These are phyloP conservation scores for Pseudocercospora fijiensis DNA, from an alignment of 2,329 filamentous ascomycete genomes.

Conservation along the genomic window DNA sequence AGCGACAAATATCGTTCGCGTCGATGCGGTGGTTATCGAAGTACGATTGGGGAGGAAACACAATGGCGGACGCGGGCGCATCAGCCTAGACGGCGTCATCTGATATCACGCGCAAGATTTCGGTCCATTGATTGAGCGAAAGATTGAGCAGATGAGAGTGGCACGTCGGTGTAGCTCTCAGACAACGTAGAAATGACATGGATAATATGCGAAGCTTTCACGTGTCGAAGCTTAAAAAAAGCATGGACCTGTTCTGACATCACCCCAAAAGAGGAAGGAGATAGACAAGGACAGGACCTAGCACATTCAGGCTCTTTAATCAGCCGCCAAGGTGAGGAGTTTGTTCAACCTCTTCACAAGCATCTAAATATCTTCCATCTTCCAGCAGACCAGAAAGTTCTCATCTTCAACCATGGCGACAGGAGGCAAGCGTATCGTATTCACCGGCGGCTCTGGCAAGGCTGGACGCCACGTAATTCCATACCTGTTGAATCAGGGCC, in stretches of 20 bases:
- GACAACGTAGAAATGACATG: neutral
- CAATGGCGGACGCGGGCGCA: slow-evolving; percentile 49
- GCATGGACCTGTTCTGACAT: neutral
- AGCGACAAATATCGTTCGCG: neutral
- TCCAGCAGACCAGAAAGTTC: neutral
- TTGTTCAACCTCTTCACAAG: neutral
- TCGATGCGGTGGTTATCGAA: slow-evolving; percentile 5
- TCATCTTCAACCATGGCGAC: slow-evolving; percentile 5
- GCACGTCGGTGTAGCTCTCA: neutral
- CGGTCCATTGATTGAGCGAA: slow-evolving; percentile 20
- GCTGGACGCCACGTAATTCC: slow-evolving; percentile 57
- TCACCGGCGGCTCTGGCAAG: slow-evolving; percentile 58
- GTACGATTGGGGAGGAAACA: slow-evolving; percentile 33
- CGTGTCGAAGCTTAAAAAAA: slow-evolving; percentile 2
- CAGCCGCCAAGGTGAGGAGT: neutral
- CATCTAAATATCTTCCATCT: neutral
- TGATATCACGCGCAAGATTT: slow-evolving; percentile 16
- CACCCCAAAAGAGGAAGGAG: slow-evolving; percentile 1
- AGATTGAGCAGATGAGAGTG: neutral
- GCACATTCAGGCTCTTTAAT: neutral
- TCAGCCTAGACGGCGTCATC: slow-evolving; percentile 44
- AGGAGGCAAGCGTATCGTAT: slow-evolving; percentile 47
- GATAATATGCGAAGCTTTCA: slow-evolving; percentile 3
- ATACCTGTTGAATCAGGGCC: slow-evolving; percentile 52
- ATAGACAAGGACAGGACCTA: neutral